Percentiles rank a stretch among this genome's conserved stretches.
These are phyloP conservation scores for Pseudogymnoascus destructans DNA, from an alignment of 2,329 filamentous ascomycete species.

Conservation along the genomic window DNA sequence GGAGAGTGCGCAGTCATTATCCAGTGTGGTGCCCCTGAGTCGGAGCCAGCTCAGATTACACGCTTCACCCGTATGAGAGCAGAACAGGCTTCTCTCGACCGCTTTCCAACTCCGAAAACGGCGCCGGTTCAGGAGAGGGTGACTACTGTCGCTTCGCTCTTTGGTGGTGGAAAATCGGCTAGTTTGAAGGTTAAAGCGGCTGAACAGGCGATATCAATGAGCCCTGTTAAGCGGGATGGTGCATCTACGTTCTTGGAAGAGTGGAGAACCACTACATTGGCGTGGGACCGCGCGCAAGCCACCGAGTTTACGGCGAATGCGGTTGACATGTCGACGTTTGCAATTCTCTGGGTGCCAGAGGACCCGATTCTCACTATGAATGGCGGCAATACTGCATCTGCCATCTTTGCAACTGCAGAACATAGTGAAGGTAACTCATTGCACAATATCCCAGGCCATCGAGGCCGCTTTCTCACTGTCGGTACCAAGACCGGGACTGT, in stretches of 20 bases:
- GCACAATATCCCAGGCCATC: constrained; percentile 67
- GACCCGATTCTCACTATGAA: constrained; percentile 58
- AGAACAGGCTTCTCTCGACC: constrained; percentile 23
- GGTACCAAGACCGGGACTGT: constrained; percentile 71
- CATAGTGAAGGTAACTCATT: constrained; percentile 19
- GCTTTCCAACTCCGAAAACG: constrained; percentile 24
- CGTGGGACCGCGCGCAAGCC: constrained; percentile 45
- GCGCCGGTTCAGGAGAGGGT: constrained; percentile 18
- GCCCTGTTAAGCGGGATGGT: constrained; percentile 16
- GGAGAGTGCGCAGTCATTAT: constrained; percentile 70
- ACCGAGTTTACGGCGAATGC: constrained; percentile 55
- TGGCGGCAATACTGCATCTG: constrained; percentile 27
- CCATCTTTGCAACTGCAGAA: constrained; percentile 19
- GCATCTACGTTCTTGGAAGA: constrained; percentile 38
- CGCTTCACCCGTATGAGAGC: constrained; percentile 42
- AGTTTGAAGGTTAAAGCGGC: constrained; percentile 14
- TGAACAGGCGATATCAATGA: constrained; percentile 20
- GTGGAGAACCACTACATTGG: constrained; percentile 52
- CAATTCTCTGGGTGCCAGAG: constrained; percentile 59
- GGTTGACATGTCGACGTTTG: constrained; percentile 62
- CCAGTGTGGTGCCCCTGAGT: constrained; percentile 40
- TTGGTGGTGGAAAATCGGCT: constrained; percentile 21
- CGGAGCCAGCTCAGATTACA: constrained; percentile 34
- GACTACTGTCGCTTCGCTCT: constrained; percentile 23
- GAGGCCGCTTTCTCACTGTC: constrained; percentile 66